Evolutionary conservation across 192 early-diverging fungal genomes (phyloP), one percentile per base, ranked within the genome.

Genomic region (Backusella mclennaniae): DNA sequence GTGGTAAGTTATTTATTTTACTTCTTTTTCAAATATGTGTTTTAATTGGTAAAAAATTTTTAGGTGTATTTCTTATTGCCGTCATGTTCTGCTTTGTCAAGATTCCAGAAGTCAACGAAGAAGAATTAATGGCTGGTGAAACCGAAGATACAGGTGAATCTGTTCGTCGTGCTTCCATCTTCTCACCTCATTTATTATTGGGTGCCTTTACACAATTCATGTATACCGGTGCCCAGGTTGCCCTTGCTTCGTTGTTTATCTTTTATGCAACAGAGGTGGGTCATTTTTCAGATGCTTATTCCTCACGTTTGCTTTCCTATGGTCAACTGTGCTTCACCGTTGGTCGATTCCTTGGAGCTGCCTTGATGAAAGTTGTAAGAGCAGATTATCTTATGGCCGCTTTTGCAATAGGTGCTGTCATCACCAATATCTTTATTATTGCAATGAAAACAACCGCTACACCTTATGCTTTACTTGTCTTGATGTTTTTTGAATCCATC

Each of bases 61-160:
- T 44, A 80, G 78, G 78, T 33, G 79, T 80, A n/a, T 76, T 76
- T 49, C 56, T 76, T 23, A 76, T 82, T 46, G 77, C 56, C 26
- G 7, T 78, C 0, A 29, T 82, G 59, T 78, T 82, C 49, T 82
- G 73, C 35, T 76, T 82, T 36, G 74, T 74, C 1, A 39, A 42
- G 1, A 76, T 82, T 7, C 81, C 81, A 23, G 86, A 85, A 23
- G 53, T 88, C 12, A 82, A 87, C 68, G 67, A 82, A 36, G 82
- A 83, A 12, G 76, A 80, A 9, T 56, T 86, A 42, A 79, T 82
- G 38, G 82, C 82, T 5, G 39, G 69, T 0, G 81, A 87, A 73
- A 69, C 71, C 41, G 63, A 31, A 33, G 75, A 76, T 35, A 35
- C 41, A 2, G 49, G 75, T 42, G 67, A 46, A 6, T n/a, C 36